These are phyloP conservation scores for Kuraishia hungarica DNA, from an alignment of 805 yeast species.

Conservation along the genomic window DNA sequence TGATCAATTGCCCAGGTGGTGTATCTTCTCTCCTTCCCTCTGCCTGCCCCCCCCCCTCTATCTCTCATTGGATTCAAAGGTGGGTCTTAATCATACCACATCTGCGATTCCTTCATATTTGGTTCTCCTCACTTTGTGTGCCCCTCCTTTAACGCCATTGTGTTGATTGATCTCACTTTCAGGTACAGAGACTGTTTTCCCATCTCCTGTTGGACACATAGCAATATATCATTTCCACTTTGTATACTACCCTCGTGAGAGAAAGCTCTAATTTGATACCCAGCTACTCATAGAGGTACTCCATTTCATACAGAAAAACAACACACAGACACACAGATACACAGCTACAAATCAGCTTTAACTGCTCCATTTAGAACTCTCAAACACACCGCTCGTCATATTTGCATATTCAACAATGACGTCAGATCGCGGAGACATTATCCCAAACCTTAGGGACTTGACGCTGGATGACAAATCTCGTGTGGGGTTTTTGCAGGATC, in stretches of 20 bases:
- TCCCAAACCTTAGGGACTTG: background rate
- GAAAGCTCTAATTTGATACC: background rate
- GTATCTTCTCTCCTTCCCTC: background rate
- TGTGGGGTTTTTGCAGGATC: background rate
- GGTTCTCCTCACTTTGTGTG: too few relatives aligned
- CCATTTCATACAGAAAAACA: too few relatives aligned
- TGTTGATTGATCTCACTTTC: too few relatives aligned
- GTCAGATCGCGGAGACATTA: background rate
- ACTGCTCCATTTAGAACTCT: too few relatives aligned
- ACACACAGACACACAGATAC: background rate
- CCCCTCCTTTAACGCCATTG: too few relatives aligned
- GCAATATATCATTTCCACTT: too few relatives aligned
- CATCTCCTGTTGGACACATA: background rate
- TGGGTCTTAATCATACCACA: too few relatives aligned
- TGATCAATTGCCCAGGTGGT: background rate
- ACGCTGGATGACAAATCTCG: background rate
- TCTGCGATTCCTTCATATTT: too few relatives aligned
- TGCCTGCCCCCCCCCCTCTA: too few relatives aligned
- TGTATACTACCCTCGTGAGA: background rate
- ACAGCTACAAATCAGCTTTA: background rate
- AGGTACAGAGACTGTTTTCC: background rate
- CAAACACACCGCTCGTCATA: too few relatives aligned
- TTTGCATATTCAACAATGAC: background rate
- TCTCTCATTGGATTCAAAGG: background rate
- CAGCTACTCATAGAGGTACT: background rate